A percentile compares a stretch with the other conserved stretches of the same genome.
Conservation (phyloP, 1,284 basidiomycete species). For the Microstroma glucosiphilum region DNA sequence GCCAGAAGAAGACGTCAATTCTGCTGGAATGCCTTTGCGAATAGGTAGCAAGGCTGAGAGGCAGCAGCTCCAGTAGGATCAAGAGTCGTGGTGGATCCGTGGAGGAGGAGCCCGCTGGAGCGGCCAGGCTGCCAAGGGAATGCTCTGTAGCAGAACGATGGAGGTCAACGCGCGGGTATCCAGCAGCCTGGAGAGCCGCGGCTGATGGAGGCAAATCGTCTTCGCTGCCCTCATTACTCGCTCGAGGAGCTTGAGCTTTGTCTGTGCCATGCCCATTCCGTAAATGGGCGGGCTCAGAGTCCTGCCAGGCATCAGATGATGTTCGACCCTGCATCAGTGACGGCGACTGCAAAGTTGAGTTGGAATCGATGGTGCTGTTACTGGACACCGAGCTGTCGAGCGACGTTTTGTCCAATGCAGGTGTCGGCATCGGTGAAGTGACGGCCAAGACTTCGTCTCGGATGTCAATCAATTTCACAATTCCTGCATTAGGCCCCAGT, state of each 20-base stretch:
- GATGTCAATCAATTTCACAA: slow-evolving; percentile 42
- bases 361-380: background rate
- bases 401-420: slow-evolving; percentile 1
- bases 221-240: background rate
- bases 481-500: slow-evolving; percentile 40
- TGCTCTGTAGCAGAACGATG: background rate
- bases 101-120: background rate
- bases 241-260: background rate
- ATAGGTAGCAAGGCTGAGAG: slow-evolving; percentile 32
- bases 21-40: slow-evolving; percentile 20
- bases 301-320: too few species aligned
- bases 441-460: slow-evolving; percentile 41
- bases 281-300: too few species aligned
- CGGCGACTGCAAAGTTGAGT: background rate
- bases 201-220: background rate
- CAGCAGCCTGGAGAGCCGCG: background rate
- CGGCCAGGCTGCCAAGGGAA: background rate
- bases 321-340: background rate
- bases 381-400: background rate
- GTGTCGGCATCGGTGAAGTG: slow-evolving; percentile 16
- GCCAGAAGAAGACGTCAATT: slow-evolving; percentile 37
- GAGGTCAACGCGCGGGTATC: background rate
- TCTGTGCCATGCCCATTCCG: background rate
- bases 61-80: slow-evolving; percentile 45
- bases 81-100: slow-evolving; percentile 39